Conservation (phyloP, 2,329 filamentous ascomycete species). For the Neophaeococcomyces aloes region DNA sequence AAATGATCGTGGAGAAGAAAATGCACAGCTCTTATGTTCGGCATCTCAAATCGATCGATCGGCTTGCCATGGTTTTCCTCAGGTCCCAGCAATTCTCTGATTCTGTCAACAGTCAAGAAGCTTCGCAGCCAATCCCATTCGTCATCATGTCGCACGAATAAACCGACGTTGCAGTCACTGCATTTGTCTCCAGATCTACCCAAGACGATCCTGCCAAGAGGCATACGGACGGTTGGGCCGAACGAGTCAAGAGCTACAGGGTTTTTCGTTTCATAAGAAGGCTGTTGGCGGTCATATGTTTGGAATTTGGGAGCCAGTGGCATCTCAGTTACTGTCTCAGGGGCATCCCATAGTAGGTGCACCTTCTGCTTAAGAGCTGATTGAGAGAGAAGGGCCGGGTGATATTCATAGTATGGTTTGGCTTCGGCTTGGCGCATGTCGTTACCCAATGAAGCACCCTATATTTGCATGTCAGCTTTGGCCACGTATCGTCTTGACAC, state of each 20-base stretch:
- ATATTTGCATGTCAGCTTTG: too few species aligned
- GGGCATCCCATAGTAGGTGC: conserved; percentile 16
- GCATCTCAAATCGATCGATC: conserved; percentile 12
- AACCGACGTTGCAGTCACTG: conserved; percentile 35
- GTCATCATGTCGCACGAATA: conserved; percentile 34
- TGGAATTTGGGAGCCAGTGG: conserved; percentile 7
- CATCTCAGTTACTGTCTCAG: conserved; percentile 14
- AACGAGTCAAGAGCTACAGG: conserved; percentile 16
- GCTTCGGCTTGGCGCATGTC: conserved; percentile 13
- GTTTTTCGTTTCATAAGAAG: conserved; percentile 16
- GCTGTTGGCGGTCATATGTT: conserved; percentile 6
- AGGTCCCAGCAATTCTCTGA: conserved; percentile 9
- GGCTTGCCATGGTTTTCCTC: conserved; percentile 6
- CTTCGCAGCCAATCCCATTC: conserved; percentile 35
- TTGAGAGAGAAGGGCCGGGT: conserved; percentile 24
- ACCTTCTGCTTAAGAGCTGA: conserved; percentile 22
- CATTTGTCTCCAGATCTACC: conserved; percentile 36
- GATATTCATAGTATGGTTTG: conserved; percentile 23
- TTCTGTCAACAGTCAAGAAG: conserved; percentile 8
- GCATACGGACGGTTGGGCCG: conserved; percentile 21
- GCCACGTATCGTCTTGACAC: too few species aligned
- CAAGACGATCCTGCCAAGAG: conserved; percentile 28
- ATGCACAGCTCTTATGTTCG: conserved; percentile 8
- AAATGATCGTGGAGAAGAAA: conserved; percentile 10
- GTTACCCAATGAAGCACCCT: conserved; percentile 18